phyloP scores from a whole-genome alignment of 768 basidiomycete genomes.

The Coprinopsis sp. region DNA sequence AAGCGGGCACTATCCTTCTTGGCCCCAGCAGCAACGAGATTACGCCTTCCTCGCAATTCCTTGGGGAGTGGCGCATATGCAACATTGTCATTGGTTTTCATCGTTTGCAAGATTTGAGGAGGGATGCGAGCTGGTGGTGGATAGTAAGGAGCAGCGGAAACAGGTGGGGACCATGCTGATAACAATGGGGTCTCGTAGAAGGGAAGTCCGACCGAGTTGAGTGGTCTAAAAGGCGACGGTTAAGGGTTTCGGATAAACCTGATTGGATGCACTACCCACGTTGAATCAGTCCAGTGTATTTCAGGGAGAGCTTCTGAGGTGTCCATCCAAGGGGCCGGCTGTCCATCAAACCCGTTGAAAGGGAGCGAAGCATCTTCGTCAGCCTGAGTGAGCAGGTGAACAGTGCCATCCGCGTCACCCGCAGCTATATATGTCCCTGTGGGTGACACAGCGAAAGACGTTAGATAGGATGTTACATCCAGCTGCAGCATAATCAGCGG shows the following conservation, averaged over 20 bases:
- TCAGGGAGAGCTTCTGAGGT: constrained; percentile 59
- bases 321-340: constrained; percentile 83
- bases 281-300: constrained; percentile 78
- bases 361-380: constrained; percentile 59
- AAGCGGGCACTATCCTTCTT: constrained; percentile 67
- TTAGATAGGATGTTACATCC: constrained; percentile 71
- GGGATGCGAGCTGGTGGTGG: constrained; percentile 80
- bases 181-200: constrained; percentile 71
- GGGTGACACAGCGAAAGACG: constrained; percentile 75
- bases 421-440: constrained; percentile 91
- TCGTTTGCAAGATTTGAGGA: constrained; percentile 63
- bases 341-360: constrained; percentile 88
- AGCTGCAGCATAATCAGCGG: constrained; percentile 37
- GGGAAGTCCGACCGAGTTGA: constrained; percentile 87
- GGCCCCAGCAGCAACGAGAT: constrained; percentile 56
- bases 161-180: constrained; percentile 58
- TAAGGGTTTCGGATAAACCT: neutral
- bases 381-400: constrained; percentile 77
- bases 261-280: constrained; percentile 44
- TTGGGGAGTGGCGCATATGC: constrained; percentile 87
- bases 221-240: constrained; percentile 48
- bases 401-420: constrained; percentile 79
- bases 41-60: constrained; percentile 79
- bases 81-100: constrained; percentile 86
- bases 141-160: constrained; percentile 39